A percentile compares a stretch with the other conserved stretches of the same genome.
phyloP scores from a whole-genome alignment of 306 rosid genomes.

The Adenanthera pavonina region DNA sequence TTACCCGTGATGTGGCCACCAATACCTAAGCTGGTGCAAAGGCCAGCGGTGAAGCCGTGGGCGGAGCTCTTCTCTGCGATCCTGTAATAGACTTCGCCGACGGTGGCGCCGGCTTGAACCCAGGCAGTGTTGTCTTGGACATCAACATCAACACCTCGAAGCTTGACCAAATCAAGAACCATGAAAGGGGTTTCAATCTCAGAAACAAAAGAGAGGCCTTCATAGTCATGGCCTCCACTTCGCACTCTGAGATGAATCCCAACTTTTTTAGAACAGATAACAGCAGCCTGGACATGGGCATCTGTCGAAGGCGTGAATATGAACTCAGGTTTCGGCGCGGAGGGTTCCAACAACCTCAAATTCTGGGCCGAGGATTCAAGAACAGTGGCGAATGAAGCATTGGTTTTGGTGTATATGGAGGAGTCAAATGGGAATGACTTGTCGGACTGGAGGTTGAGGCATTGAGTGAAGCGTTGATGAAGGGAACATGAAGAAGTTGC shows the following conservation, averaged over 20 bases:
- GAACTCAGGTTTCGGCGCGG: slow-evolving; percentile 70
- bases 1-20: slow-evolving; percentile 84
- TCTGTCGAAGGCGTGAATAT: slow-evolving; percentile 68
- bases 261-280: slow-evolving; percentile 67
- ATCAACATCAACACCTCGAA: slow-evolving; percentile 55
- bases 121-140: slow-evolving; percentile 58
- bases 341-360: slow-evolving; percentile 54
- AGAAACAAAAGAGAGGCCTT: slow-evolving; percentile 81
- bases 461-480: slow-evolving; percentile 51
- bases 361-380: slow-evolving; percentile 66
- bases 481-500: slow-evolving; percentile 46
- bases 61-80: slow-evolving; percentile 62
- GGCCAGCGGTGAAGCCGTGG: slow-evolving; percentile 81
- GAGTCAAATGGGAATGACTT: slow-evolving; percentile 48
- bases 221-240: slow-evolving; percentile 89
- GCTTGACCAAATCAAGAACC: slow-evolving; percentile 64
- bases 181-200: slow-evolving; percentile 60
- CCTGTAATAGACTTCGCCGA: slow-evolving; percentile 77
- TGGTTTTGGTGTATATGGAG: slow-evolving; percentile 41
- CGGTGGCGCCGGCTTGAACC: slow-evolving; percentile 85
- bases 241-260: slow-evolving; percentile 65
- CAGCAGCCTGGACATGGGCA: slow-evolving; percentile 69
- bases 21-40: slow-evolving; percentile 79
- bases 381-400: slow-evolving; percentile 46
- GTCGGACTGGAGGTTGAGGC: slow-evolving; percentile 51